Evolutionary conservation across 1,284 basidiomycete species (phyloP), one percentile per base, ranked within the genome.

Genomic region (Heterobasidion occidentale): DNA sequence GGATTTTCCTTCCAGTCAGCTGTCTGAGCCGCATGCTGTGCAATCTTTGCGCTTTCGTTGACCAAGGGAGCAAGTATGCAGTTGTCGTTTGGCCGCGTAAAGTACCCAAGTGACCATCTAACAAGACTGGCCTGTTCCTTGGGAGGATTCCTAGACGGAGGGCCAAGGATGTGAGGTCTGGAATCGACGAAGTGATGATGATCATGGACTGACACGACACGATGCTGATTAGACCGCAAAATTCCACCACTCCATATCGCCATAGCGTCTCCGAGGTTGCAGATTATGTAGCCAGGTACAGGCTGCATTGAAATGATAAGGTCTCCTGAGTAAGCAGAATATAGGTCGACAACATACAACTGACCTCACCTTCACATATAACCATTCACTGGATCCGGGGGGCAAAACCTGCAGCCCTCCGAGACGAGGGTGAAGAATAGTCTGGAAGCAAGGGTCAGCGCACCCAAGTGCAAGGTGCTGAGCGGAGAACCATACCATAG

Each of bases 381-480:
- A 80, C 87, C 87, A 90, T 19, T 76, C 68, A n/a, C 80, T 74
- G 9, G 77, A 70, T 2, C 81, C 81, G 0, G 85, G 85, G n/a
- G 78, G 77, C 46, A 88, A 73, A 1, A 89, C 85, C 62, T 90
- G 88, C 7, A 90, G 70, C 0, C 88, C 88, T 3, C 87, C 87
- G 0, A 90, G 76, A 14, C 78, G 77, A 65, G 88, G 88, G 66
- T 86, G 83, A 51, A 88, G 69, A 68, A 86, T 80, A 0, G 83
- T 80, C 77, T 83, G 60, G 5, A 27, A 27, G 27, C 3, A 5
- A 27, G 27, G 27, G 27, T 27, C 27, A 17, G 6, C 15, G 1
- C 74, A 63, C 49, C 70, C 69, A 61, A 75, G 73, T 64, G 71
- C 68, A 38, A 72, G 3, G 3, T 27, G 3, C 27, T 5, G 5